phyloP scores from a whole-genome alignment of 2,329 filamentous ascomycete genomes.

The Aspergillus sp. region DNA sequence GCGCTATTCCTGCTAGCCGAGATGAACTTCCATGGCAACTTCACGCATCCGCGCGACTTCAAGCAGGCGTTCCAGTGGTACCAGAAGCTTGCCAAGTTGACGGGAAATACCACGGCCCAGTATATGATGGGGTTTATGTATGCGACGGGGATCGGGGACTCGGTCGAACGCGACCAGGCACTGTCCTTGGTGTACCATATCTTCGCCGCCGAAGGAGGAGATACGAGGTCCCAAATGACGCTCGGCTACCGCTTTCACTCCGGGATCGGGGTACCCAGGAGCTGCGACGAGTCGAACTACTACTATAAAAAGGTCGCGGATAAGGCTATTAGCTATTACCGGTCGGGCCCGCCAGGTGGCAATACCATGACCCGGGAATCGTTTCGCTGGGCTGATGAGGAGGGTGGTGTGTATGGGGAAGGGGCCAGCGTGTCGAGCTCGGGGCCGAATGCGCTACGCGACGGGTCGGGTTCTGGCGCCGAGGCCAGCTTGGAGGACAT shows the following conservation, averaged over 20 bases:
- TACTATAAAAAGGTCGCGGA: constrained; percentile 93
- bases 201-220: constrained; percentile 75
- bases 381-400: constrained; percentile 79
- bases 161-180: constrained; percentile 76
- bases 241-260: constrained; percentile 75
- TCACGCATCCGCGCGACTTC: constrained; percentile 75
- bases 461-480: constrained; percentile 64
- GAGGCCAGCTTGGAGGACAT: constrained; percentile 87
- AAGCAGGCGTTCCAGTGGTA: constrained; percentile 72
- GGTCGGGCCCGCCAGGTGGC: constrained; percentile 83
- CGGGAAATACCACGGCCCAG: constrained; percentile 85
- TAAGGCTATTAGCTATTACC: constrained; percentile 80
- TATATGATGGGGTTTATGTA: constrained; percentile 96
- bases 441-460: constrained; percentile 68
- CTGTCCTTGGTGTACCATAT: constrained; percentile 90
- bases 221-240: constrained; percentile 86
- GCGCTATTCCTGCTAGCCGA: constrained; percentile 84
- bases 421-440: constrained; percentile 86
- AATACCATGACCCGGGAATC: constrained; percentile 66
- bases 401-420: constrained; percentile 88
- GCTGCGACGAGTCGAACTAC: constrained; percentile 72
- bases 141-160: constrained; percentile 77
- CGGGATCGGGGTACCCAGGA: constrained; percentile 75
- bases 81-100: constrained; percentile 60
- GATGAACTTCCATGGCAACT: constrained; percentile 96